Conservation (phyloP, 768 basidiomycete species). For the Lactarius sp. region DNA sequence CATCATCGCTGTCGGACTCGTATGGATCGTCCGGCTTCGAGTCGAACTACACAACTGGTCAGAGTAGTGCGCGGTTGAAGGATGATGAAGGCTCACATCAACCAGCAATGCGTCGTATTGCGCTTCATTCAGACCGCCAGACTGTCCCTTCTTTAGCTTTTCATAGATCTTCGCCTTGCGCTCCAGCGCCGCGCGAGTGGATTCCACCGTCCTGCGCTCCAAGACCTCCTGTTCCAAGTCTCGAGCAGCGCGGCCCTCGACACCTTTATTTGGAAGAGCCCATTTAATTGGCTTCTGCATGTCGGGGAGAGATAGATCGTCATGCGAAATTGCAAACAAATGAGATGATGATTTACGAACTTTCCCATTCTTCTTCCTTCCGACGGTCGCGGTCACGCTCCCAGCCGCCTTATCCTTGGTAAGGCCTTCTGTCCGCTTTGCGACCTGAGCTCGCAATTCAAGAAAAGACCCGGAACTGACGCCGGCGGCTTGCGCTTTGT, state of each 20-base stretch:
- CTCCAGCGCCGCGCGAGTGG: constrained; percentile 64
- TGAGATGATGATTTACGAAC: constrained; percentile 36
- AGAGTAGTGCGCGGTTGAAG: not conserved
- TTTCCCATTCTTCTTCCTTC: constrained; percentile 68
- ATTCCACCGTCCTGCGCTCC: constrained; percentile 66
- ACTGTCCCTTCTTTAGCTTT: constrained; percentile 70
- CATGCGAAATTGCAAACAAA: not conserved
- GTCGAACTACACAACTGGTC: constrained; percentile 52
- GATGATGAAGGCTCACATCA: constrained; percentile 50
- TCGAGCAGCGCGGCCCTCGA: constrained; percentile 53
- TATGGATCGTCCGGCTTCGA: constrained; percentile 48
- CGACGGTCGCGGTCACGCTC: constrained; percentile 46
- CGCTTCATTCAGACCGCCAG: constrained; percentile 68
- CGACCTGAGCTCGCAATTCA: constrained; percentile 65
- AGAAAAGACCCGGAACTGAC: constrained; percentile 72
- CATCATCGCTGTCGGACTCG: constrained; percentile 69
- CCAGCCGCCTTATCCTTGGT: constrained; percentile 61
- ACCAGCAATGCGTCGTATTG: constrained; percentile 71
- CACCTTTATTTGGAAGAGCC: constrained; percentile 72
- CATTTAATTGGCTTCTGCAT: constrained; percentile 72
- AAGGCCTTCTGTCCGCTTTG: constrained; percentile 54
- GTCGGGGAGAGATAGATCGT: not conserved
- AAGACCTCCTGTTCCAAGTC: constrained; percentile 70
- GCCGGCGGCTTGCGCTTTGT: constrained; percentile 63
- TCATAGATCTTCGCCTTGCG: constrained; percentile 79